These are phyloP conservation scores for Plasmodium sp. DNA, from an alignment of 169 alveolate species.

Conservation along the genomic window DNA sequence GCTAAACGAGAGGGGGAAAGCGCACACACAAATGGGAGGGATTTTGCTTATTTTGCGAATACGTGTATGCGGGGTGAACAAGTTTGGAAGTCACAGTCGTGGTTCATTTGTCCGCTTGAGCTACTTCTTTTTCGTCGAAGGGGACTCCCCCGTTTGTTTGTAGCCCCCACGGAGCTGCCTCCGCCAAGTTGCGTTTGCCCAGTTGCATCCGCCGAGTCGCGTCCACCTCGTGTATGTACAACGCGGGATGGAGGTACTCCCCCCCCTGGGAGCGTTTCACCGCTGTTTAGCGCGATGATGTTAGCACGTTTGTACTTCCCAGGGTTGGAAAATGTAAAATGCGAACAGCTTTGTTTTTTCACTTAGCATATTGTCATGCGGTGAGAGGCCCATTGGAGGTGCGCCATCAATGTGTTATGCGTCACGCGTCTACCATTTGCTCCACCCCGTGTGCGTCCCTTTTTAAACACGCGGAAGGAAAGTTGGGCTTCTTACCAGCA, in stretches of 20 bases:
- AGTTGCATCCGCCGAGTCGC: neutral
- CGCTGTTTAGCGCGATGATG: neutral
- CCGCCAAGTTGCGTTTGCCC: neutral
- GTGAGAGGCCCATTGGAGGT: neutral
- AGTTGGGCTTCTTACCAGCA: neutral
- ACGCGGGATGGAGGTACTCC: neutral
- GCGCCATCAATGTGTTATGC: neutral
- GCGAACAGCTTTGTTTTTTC: neutral
- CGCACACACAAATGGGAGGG: neutral
- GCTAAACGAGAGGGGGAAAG: neutral
- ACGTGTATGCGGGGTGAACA: neutral
- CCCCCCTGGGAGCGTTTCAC: neutral
- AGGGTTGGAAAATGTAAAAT: neutral
- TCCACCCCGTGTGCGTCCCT: neutral
- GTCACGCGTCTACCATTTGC: neutral
- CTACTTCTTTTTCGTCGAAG: neutral
- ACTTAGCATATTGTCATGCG: neutral
- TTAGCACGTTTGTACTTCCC: neutral
- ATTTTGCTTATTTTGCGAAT: neutral
- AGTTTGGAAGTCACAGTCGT: neutral
- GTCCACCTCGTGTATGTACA: neutral
- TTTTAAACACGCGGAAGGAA: neutral
- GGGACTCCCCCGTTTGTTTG: neutral
- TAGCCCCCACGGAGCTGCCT: neutral
- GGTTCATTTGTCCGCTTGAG: neutral